phyloP scores from a whole-genome alignment of 352 stramenopile genomes.

The Phytophthora chlamydospora region DNA sequence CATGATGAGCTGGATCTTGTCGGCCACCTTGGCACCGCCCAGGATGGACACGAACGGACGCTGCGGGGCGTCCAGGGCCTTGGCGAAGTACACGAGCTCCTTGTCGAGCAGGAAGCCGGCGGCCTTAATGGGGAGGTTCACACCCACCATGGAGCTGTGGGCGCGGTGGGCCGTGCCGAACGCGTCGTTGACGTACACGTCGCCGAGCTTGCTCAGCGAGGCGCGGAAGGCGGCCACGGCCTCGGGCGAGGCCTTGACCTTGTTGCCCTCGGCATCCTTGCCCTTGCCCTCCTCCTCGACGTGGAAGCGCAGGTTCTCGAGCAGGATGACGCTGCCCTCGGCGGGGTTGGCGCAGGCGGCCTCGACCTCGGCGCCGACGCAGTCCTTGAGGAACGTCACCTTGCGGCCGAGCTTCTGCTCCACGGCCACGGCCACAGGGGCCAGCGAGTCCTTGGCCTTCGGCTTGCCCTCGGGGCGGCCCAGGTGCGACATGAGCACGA shows the following conservation, averaged over 20 bases:
- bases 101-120: conserved; percentile 99
- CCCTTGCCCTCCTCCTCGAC: conserved; percentile 95
- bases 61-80: conserved; percentile 97
- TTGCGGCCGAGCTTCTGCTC: conserved; percentile 90
- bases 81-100: conserved; percentile 99
- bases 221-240: conserved; percentile 92
- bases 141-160: conserved; percentile 98
- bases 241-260: conserved; percentile 93
- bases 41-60: conserved; percentile 98
- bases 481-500: conserved; percentile 99
- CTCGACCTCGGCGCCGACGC: conserved; percentile 93
- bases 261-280: conserved; percentile 81
- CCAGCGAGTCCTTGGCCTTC: conserved; percentile 96
- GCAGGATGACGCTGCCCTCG: conserved; percentile 92
- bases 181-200: conserved; percentile 99
- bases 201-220: conserved; percentile 90
- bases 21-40: conserved; percentile 99
- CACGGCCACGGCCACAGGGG: conserved; percentile 93
- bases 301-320: conserved; percentile 99
- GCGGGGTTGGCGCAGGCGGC: conserved; percentile 67
- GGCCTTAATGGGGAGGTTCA: conserved; percentile 88
- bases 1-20: conserved; percentile 99
- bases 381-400: conserved; percentile 96
- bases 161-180: conserved; percentile 99
- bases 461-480: conserved; percentile 96